These are phyloP conservation scores for Patellifolia procumbens DNA, from an alignment of 179 eudicot genomes.

Conservation along the genomic window DNA sequence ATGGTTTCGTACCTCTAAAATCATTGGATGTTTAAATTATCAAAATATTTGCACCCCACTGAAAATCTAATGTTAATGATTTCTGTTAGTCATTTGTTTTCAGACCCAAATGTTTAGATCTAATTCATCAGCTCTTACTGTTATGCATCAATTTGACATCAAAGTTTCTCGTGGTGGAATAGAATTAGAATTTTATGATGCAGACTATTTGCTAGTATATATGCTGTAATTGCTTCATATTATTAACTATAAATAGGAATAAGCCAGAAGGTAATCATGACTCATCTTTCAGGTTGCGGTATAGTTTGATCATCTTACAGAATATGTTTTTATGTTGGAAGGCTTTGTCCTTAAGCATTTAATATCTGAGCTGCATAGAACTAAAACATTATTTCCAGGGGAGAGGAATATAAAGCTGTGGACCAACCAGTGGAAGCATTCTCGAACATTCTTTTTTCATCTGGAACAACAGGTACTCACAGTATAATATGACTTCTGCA, in stretches of 20 bases:
- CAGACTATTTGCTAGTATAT: background rate
- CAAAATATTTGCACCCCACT: too few species aligned
- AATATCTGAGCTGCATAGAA: background rate
- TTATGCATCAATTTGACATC: background rate
- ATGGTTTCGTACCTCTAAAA: too few species aligned
- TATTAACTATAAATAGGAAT: too few species aligned
- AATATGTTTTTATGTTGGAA: background rate
- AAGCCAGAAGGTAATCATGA: background rate
- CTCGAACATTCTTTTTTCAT: conserved; percentile 92
- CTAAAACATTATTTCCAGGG: conserved; percentile 46
- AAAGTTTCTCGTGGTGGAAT: background rate
- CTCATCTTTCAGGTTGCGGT: background rate
- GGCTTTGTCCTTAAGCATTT: background rate
- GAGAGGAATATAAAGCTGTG: conserved; percentile 60
- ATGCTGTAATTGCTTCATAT: too few species aligned
- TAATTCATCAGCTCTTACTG: background rate
- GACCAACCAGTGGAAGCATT: conserved; percentile 70
- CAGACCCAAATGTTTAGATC: background rate
- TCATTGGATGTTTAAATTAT: too few species aligned
- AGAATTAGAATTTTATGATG: background rate
- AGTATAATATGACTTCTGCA: conserved; percentile 7
- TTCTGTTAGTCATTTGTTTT: background rate
- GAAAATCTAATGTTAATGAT: too few species aligned
- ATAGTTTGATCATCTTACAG: background rate
- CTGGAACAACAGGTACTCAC: conserved; percentile 89